Conservation (phyloP, 2,329 filamentous ascomycete genomes). For the Cercospora sesami region DNA sequence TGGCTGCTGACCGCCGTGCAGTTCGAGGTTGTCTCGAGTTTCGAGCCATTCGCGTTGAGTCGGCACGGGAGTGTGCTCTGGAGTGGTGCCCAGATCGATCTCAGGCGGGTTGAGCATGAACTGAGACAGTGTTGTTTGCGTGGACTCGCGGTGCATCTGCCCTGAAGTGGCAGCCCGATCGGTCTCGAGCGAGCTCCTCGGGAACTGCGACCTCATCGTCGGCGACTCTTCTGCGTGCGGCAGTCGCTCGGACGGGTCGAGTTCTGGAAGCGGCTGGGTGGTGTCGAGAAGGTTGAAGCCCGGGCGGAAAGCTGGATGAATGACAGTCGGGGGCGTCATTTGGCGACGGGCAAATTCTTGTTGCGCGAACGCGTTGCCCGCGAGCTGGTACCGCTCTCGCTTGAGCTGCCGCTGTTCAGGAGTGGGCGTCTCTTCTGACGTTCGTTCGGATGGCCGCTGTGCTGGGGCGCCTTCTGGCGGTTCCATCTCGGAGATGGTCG, state of each 20-base stretch:
- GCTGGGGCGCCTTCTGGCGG: conserved; percentile 32
- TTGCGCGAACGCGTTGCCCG: conserved; percentile 40
- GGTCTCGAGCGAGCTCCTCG: background rate
- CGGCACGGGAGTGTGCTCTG: conserved; percentile 27
- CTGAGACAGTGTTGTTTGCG: conserved; percentile 33
- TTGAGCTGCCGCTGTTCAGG: conserved; percentile 22
- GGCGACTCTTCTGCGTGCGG: background rate
- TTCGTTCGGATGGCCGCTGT: background rate
- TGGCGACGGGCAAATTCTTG: conserved; percentile 29
- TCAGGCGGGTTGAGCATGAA: conserved; percentile 31
- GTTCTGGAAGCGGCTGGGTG: conserved; percentile 19
- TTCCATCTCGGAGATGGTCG: conserved; percentile 5
- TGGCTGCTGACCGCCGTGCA: conserved; percentile 38
- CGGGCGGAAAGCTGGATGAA: conserved; percentile 33
- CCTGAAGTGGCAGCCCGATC: background rate
- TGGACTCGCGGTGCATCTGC: conserved; percentile 22
- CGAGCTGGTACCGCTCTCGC: conserved; percentile 31
- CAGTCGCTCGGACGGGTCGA: conserved; percentile 14
- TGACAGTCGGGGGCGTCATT: conserved; percentile 24
- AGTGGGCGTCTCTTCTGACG: background rate
- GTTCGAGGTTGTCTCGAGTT: conserved; percentile 38
- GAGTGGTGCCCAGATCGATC: conserved; percentile 35
- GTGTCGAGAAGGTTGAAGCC: conserved; percentile 20
- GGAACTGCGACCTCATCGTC: background rate
- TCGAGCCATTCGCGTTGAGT: conserved; percentile 46